Evolutionary conservation across 805 yeast species (phyloP).

Genomic region (Aciculoconidium aculeatum): DNA sequence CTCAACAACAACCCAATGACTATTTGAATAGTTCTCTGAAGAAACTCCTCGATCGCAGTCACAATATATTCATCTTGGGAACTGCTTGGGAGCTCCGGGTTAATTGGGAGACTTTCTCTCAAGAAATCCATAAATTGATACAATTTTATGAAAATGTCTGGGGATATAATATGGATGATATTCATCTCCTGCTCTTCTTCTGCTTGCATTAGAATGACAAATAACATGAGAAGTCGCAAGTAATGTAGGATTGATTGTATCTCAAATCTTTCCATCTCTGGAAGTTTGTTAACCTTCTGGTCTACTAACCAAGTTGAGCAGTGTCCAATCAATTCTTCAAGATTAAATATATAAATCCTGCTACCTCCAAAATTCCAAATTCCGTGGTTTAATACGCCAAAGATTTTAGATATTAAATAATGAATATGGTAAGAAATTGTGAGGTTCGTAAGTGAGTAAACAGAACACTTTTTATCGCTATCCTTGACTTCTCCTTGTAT

Average conservation of each 20-base stretch:
- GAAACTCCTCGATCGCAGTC: conserved; percentile 22
- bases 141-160: conserved; percentile 13
- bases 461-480: too few relatives aligned
- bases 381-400: conserved; percentile 16
- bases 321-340: conserved; percentile 18
- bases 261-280: conserved; percentile 15
- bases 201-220: conserved; percentile 27
- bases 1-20: conserved; percentile 29
- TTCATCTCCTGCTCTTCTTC: conserved; percentile 23
- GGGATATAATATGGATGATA: conserved; percentile 10
- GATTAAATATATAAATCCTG: conserved; percentile 14
- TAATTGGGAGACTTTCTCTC: conserved; percentile 1
- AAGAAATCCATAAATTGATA: conserved; percentile 9
- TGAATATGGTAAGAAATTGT: conserved; percentile 13
- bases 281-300: conserved; percentile 10
- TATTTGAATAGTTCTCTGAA: conserved; percentile 26
- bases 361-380: conserved; percentile 15
- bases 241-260: conserved; percentile 19
- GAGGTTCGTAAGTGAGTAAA: conserved; percentile 1
- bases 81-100: conserved; percentile 1
- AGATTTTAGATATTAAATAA: conserved; percentile 24
- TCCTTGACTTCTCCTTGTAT: too few relatives aligned
- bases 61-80: conserved; percentile 20
- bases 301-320: conserved; percentile 23
- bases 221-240: conserved; percentile 22